phyloP scores from a whole-genome alignment of 1,139 yeast genomes.

The Saccharomyces hybrid region DNA sequence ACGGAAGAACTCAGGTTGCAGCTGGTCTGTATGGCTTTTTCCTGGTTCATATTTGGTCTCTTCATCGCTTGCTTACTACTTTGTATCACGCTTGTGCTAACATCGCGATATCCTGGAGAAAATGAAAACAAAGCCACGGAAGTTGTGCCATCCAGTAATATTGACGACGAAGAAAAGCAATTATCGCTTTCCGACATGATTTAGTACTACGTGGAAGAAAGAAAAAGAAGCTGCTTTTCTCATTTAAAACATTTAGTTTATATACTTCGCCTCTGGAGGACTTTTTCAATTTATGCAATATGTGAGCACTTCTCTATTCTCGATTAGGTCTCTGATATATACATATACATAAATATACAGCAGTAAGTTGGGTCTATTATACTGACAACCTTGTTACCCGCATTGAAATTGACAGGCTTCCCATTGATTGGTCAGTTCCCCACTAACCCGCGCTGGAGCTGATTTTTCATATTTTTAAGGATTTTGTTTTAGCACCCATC shows the following conservation, averaged over 20 bases:
- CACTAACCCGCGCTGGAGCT: neutral
- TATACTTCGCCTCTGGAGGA: neutral
- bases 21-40: neutral
- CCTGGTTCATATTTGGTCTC: neutral
- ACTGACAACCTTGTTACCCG: neutral
- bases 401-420: neutral
- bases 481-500: neutral
- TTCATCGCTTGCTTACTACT: neutral
- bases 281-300: too few relatives aligned
- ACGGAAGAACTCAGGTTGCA: neutral
- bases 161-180: neutral
- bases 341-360: neutral
- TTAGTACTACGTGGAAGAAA: neutral
- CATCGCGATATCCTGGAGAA: neutral
- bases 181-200: neutral
- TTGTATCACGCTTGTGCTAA: neutral
- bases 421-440: neutral
- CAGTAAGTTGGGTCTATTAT: neutral
- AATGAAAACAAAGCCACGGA: neutral
- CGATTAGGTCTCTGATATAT: too few relatives aligned
- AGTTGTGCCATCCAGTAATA: neutral
- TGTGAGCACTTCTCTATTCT: too few relatives aligned
- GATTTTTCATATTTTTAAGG: neutral
- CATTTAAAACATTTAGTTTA: neutral
- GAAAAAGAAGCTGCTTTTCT: neutral